These are phyloP conservation scores for Obba rivulosa DNA, from an alignment of 768 basidiomycete genomes.

Conservation along the genomic window DNA sequence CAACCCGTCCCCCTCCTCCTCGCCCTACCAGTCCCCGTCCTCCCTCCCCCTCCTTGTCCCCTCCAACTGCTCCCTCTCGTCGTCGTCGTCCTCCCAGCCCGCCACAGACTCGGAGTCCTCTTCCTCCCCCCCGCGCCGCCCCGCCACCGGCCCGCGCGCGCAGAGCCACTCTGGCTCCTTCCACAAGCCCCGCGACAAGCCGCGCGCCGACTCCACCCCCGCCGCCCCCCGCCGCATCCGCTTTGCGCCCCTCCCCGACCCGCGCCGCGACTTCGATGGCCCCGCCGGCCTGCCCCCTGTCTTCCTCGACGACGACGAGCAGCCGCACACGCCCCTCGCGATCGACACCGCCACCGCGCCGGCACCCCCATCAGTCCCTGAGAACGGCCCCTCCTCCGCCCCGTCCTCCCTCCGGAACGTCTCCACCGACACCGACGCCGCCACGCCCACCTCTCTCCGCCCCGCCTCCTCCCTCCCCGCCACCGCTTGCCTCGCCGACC, in stretches of 20 bases:
- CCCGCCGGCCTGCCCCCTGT: slow-evolving; percentile 24
- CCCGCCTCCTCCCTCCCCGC: slow-evolving; percentile 15
- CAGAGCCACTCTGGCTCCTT: not conserved
- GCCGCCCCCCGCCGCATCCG: slow-evolving; percentile 44
- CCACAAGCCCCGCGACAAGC: slow-evolving; percentile 6
- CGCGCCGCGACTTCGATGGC: slow-evolving; percentile 33
- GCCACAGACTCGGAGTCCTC: slow-evolving; percentile 18
- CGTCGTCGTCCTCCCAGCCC: slow-evolving; percentile 21
- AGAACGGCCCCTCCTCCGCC: slow-evolving; percentile 16
- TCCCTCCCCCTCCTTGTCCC: slow-evolving; percentile 19
- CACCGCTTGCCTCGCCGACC: slow-evolving; percentile 9
- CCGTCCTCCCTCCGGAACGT: slow-evolving; percentile 15
- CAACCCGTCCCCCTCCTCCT: slow-evolving; percentile 24
- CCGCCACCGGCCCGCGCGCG: slow-evolving; percentile 6
- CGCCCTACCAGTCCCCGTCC: slow-evolving; percentile 16
- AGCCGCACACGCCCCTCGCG: slow-evolving; percentile 10
- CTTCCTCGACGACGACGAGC: slow-evolving; percentile 20
- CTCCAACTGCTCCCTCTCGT: slow-evolving; percentile 20
- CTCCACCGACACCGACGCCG: slow-evolving; percentile 5
- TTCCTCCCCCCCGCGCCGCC: slow-evolving; percentile 10
- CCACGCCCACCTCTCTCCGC: slow-evolving; percentile 15
- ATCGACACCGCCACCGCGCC: slow-evolving; percentile 16
- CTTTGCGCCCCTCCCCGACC: slow-evolving; percentile 84
- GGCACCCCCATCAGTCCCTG: slow-evolving; percentile 12
- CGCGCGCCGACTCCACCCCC: slow-evolving; percentile 10